Evolutionary conservation across 306 rosid genomes (phyloP).

Genomic region (Ormosia emarginata): DNA sequence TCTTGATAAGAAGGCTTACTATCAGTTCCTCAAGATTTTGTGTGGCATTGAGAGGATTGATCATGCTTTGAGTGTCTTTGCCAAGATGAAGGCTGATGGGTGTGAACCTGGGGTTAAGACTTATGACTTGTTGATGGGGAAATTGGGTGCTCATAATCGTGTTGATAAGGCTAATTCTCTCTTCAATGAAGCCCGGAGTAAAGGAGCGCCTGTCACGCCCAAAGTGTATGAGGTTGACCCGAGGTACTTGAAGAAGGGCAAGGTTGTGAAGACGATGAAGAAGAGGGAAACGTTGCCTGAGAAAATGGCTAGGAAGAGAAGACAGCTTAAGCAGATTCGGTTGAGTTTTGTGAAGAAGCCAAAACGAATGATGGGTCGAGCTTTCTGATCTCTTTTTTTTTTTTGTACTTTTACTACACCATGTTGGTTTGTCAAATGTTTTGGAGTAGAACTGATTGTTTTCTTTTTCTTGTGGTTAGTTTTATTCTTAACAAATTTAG

Average conservation of each 20-base stretch:
- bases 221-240: slow-evolving; percentile 63
- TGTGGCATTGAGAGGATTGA: slow-evolving; percentile 81
- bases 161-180: slow-evolving; percentile 61
- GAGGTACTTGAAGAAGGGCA: slow-evolving; percentile 49
- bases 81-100: slow-evolving; percentile 73
- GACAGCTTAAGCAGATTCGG: slow-evolving; percentile 76
- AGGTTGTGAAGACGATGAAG: slow-evolving; percentile 44
- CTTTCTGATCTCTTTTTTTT: slow-evolving; percentile 18
- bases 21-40: slow-evolving; percentile 58
- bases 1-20: slow-evolving; percentile 63
- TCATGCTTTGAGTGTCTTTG: slow-evolving; percentile 62
- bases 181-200: slow-evolving; percentile 56
- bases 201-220: slow-evolving; percentile 34
- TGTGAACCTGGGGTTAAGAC: slow-evolving; percentile 65
- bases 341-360: slow-evolving; percentile 83
- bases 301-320: slow-evolving; percentile 90
- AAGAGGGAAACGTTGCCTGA: slow-evolving; percentile 84
- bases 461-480: slow-evolving; percentile 17
- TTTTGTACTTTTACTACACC: background rate
- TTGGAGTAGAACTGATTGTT: slow-evolving; percentile 24
- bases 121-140: slow-evolving; percentile 63
- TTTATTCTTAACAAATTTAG: background rate
- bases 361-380: slow-evolving; percentile 37
- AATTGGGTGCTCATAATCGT: slow-evolving; percentile 58
- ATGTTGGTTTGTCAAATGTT: background rate